Evolutionary conservation across 2,329 filamentous ascomycete species (phyloP), one percentile per base, ranked within the genome.

Genomic region (Sporothrix variecibatus): DNA sequence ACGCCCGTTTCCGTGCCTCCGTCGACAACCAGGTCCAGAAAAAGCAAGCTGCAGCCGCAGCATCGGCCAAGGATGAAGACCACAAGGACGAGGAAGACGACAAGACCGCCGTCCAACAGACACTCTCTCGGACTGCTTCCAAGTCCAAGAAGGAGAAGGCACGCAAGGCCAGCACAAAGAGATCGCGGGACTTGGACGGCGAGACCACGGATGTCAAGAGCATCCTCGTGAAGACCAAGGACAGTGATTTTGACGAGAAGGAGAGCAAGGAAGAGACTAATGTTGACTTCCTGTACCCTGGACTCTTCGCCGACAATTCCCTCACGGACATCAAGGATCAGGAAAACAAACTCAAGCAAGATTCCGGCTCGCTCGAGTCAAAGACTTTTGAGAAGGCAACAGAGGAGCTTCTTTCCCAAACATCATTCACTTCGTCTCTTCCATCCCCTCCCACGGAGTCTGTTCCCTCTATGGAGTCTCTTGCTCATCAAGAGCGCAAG

Each of bases 1-100:
- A 86, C 79, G 86, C 87, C 17, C 85, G 88, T 49, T 89, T 89
- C 78, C 82, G 83, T 38, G 78, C 82, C 11, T 81, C 84, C 12
- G 84, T 89, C 78, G 75, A 76, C 7, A 76, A 75, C 26, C 68
- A 53, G 20, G 26, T 51, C 9, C 23, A 6, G 20, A 34, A 31
- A 15, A 49, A 49, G 40, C 26, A 6, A 2, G 65, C 40, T 15
- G 40, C 40, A 8, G 64, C 64, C 2, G 23, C 65, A 5, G n/a
- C 43, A 28, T 9, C 8, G 34, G n/a, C 58, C 3, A 51, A 34
- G 65, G 26, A 56, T 8, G 17, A 5, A 34, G 31, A 38, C 58
- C 23, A 40, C 56, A 40, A 40, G 20, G n/a, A 15, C 8, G 38
- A 28, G n/a, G 38, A 46, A 9, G 58, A 62, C 58, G 31, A 62